These are phyloP conservation scores for Triticum urartu DNA, from an alignment of 176 grass and related monocot genomes.

Conservation along the genomic window DNA sequence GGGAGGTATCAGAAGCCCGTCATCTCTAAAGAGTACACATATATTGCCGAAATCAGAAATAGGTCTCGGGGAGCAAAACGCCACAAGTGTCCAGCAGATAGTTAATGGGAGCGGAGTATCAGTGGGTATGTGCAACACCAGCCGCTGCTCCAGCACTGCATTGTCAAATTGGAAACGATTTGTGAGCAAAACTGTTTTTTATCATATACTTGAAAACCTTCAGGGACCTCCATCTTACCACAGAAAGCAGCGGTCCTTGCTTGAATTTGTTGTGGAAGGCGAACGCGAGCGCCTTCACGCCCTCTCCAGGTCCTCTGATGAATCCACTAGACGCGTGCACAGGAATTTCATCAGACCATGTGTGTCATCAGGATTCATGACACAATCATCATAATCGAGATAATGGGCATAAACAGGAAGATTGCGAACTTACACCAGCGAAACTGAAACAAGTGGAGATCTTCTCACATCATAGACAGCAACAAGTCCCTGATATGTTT, in stretches of 20 bases:
- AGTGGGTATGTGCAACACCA: conserved; percentile 97
- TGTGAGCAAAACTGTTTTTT: conserved; percentile 12
- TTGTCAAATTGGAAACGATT: background rate
- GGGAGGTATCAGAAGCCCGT: background rate
- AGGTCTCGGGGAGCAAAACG: background rate
- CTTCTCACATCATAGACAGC: conserved; percentile 87
- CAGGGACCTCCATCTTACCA: conserved; percentile 52
- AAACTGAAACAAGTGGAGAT: conserved; percentile 71
- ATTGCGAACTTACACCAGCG: conserved; percentile 70
- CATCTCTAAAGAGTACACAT: background rate
- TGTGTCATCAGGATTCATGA: background rate
- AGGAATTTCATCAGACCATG: conserved; percentile 11
- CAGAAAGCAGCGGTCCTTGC: conserved; percentile 83
- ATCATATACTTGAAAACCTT: background rate
- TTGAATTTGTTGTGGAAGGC: conserved; percentile 96
- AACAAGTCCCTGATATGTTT: conserved; percentile 74
- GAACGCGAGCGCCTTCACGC: conserved; percentile 73
- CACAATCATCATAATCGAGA: conserved; percentile 2
- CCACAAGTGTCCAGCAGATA: conserved; percentile 4
- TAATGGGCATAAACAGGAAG: background rate
- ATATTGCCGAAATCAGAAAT: background rate
- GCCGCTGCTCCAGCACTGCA: conserved; percentile 93
- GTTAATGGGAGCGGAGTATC: conserved; percentile 59
- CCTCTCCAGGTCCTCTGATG: conserved; percentile 92
- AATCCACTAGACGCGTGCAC: conserved; percentile 65